Percentiles rank a stretch among this genome's conserved stretches.
Conservation (phyloP, 2,329 filamentous ascomycete genomes). For the Coniochaeta sp. region DNA sequence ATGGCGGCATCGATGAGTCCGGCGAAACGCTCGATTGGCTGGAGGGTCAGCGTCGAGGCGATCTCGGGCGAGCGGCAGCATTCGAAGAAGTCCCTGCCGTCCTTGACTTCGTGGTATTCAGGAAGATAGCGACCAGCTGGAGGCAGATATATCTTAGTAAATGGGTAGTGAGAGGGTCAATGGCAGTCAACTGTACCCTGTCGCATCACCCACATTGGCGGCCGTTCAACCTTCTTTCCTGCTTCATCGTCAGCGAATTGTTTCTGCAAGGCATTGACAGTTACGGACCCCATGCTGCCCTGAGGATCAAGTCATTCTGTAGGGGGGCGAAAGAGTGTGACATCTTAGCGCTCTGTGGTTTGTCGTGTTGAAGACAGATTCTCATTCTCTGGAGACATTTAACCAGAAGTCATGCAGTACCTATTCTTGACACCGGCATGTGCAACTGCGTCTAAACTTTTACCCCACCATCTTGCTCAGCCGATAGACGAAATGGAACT, state of each 20-base stretch:
- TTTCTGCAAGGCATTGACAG: neutral
- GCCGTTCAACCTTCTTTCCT: constrained; percentile 87
- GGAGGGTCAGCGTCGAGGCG: constrained; percentile 85
- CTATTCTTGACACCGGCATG: neutral
- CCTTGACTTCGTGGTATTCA: constrained; percentile 96
- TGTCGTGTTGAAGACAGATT: neutral
- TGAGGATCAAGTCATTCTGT: constrained; percentile 86
- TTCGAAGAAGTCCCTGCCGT: constrained; percentile 87
- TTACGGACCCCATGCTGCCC: constrained; percentile 77
- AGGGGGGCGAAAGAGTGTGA: constrained; percentile 69
- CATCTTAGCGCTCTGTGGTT: constrained; percentile 39
- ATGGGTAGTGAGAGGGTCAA: neutral
- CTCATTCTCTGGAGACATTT: neutral
- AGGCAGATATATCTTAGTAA: constrained; percentile 5
- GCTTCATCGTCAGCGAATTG: constrained; percentile 14
- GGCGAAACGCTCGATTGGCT: constrained; percentile 86
- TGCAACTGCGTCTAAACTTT: neutral
- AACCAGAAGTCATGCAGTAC: too few species aligned
- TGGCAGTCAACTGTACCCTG: constrained; percentile 58
- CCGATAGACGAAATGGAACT: neutral
- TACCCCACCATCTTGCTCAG: neutral
- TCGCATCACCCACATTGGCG: constrained; percentile 98
- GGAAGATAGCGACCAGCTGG: constrained; percentile 92
- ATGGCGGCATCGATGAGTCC: constrained; percentile 94
- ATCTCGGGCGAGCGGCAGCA: constrained; percentile 93